Evolutionary conservation across 2,329 filamentous ascomycete species (phyloP).

Genomic region (Westerdykella ornata): DNA sequence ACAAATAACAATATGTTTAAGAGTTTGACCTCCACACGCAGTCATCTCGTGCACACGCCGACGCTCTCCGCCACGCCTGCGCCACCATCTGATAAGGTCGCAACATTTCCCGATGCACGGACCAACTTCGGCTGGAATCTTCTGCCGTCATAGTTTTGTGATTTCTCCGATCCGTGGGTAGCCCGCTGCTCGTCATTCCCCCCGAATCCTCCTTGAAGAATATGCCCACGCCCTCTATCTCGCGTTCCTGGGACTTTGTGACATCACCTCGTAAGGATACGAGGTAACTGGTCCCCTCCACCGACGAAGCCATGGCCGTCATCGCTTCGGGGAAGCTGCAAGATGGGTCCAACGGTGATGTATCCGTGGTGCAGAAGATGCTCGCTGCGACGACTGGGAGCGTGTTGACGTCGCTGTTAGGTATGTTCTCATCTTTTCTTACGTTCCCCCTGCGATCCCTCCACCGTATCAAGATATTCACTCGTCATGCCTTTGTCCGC

Average conservation of each 20-base stretch:
- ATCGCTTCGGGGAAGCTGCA: slow-evolving; percentile 35
- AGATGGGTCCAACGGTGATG: slow-evolving; percentile 51
- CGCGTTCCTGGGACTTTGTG: slow-evolving; percentile 15
- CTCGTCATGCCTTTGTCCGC: not conserved
- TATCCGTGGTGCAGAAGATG: slow-evolving; percentile 87
- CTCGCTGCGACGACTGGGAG: slow-evolving; percentile 86
- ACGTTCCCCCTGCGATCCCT: not conserved
- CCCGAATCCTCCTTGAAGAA: slow-evolving; percentile 12
- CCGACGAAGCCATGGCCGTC: slow-evolving; percentile 1
- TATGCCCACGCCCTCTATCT: slow-evolving; percentile 25
- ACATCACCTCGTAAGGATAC: slow-evolving; percentile 21
- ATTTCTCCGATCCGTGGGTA: not conserved
- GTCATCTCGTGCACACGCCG: no score
- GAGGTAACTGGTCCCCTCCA: slow-evolving; percentile 30
- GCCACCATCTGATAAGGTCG: slow-evolving; percentile 8
- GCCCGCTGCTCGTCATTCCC: slow-evolving; percentile 9
- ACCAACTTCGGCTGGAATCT: not conserved
- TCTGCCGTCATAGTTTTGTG: not conserved
- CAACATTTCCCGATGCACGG: not conserved
- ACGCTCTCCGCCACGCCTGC: slow-evolving; percentile 1
- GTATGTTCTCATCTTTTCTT: slow-evolving; percentile 46
- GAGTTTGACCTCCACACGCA: no score
- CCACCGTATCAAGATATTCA: not conserved
- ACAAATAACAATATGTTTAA: no score
- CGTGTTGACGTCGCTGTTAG: slow-evolving; percentile 78